Evolutionary conservation across 768 basidiomycete genomes (phyloP).

Genomic region (Boletus huronensis): DNA sequence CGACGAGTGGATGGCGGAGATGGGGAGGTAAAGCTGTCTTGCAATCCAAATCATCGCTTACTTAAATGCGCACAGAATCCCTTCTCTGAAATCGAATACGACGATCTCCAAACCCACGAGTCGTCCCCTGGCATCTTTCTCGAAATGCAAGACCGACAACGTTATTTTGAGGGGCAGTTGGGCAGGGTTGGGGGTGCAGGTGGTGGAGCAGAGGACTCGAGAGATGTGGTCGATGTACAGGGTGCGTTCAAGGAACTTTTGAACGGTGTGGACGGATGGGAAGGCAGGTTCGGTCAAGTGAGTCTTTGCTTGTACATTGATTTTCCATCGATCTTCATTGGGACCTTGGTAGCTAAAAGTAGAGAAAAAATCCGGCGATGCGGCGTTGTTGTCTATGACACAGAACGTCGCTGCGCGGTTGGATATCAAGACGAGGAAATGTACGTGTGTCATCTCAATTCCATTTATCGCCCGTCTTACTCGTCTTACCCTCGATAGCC

Average conservation of each 20-base stretch:
- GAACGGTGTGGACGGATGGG: conserved; percentile 53
- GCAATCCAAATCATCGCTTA: not conserved
- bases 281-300: conserved; percentile 54
- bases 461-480: not conserved
- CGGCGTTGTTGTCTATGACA: conserved; percentile 72
- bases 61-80: conserved; percentile 22
- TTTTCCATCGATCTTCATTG: not conserved
- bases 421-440: conserved; percentile 61
- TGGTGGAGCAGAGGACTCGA: conserved; percentile 4
- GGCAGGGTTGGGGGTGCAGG: conserved; percentile 20
- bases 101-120: conserved; percentile 76
- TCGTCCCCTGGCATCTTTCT: conserved; percentile 66
- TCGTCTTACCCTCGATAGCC: conserved; percentile 38
- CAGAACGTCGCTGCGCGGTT: conserved; percentile 71
- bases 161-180: conserved; percentile 74
- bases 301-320: conserved; percentile 3
- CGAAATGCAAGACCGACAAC: conserved; percentile 83
- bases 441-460: conserved; percentile 37
- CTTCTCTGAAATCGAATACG: conserved; percentile 70
- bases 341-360: conserved; percentile 51
- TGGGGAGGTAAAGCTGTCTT: conserved; percentile 39
- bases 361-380: conserved; percentile 64
- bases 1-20: conserved; percentile 44
- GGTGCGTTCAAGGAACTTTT: conserved; percentile 47
- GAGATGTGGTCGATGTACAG: conserved; percentile 42